These are phyloP conservation scores for Erythrophleum ivorense DNA, from an alignment of 331 rosid species.

Conservation along the genomic window DNA sequence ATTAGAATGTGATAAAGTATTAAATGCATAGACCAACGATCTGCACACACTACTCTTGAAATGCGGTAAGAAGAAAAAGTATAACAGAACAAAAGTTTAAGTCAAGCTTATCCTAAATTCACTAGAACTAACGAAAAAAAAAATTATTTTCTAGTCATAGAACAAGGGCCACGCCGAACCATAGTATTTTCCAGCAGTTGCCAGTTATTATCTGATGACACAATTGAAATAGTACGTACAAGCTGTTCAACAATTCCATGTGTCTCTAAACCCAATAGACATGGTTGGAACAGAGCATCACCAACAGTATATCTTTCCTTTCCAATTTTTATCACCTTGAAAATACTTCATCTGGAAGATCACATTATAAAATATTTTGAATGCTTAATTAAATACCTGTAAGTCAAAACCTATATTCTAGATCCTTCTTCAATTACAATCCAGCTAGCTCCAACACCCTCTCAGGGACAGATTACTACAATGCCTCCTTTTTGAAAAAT, in stretches of 20 bases:
- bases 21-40: constrained; percentile 19
- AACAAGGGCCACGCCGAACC: constrained; percentile 89
- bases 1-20: background rate
- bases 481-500: background rate
- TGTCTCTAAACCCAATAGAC: constrained; percentile 83
- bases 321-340: constrained; percentile 83
- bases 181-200: constrained; percentile 95
- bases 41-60: background rate
- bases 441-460: background rate
- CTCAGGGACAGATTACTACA: constrained; percentile 3
- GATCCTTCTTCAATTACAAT: constrained; percentile 27
- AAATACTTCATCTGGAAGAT: constrained; percentile 29
- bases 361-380: constrained; percentile 11
- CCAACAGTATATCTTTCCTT: constrained; percentile 91
- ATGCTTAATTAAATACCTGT: constrained; percentile 2
- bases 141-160: constrained; percentile 68
- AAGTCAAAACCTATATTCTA: background rate
- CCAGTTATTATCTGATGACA: constrained; percentile 93
- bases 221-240: constrained; percentile 88
- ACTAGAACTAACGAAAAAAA: constrained; percentile 7
- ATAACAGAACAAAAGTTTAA: constrained; percentile 16
- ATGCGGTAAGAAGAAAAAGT: constrained; percentile 30
- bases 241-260: constrained; percentile 99
- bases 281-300: constrained; percentile 94
- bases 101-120: constrained; percentile 31